phyloP scores from a whole-genome alignment of 345 rosid genomes.

The Syzygium jambos region DNA sequence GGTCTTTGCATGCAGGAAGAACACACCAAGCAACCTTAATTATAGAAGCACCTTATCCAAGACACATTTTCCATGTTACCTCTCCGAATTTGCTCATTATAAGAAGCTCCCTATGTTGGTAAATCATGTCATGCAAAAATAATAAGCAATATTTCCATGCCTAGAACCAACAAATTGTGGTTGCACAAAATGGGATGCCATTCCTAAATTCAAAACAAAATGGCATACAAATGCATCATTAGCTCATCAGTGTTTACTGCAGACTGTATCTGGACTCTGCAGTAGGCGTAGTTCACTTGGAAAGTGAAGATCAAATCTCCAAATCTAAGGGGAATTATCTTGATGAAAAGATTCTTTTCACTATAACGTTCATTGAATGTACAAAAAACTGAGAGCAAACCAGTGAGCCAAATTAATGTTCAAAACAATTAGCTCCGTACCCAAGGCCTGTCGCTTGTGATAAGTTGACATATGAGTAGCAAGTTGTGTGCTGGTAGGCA shows the following conservation, averaged over 20 bases:
- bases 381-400: neutral
- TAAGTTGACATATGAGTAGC: conserved; percentile 64
- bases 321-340: neutral
- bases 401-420: neutral
- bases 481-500: conserved; percentile 48
- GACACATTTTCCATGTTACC: neutral
- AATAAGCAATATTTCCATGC: neutral
- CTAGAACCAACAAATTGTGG: neutral
- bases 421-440: conserved; percentile 28
- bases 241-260: neutral
- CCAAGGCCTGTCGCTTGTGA: conserved; percentile 79
- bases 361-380: neutral
- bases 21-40: neutral
- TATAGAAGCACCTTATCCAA: neutral
- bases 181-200: neutral
- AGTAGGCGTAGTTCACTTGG: neutral
- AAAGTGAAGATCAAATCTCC: neutral
- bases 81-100: neutral
- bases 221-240: neutral
- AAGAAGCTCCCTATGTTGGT: neutral
- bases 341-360: neutral
- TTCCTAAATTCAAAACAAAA: neutral
- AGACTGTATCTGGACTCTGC: neutral
- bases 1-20: neutral
- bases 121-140: neutral